phyloP scores from a whole-genome alignment of 2,329 filamentous ascomycete genomes.

The Nigrospora sphaerica region DNA sequence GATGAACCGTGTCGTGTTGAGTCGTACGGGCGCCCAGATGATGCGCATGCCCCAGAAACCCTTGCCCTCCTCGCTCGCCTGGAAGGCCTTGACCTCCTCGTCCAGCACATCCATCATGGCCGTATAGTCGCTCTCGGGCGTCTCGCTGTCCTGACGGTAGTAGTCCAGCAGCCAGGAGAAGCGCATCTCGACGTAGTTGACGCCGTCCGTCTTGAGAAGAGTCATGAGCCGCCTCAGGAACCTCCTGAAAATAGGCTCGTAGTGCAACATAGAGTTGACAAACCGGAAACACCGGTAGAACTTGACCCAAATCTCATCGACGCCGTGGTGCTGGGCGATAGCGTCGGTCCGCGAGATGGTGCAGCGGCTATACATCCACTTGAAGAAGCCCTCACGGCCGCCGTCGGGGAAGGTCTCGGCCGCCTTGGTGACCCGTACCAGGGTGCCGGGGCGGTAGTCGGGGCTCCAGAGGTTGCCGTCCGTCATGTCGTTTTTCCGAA shows the following conservation, averaged over 20 bases:
- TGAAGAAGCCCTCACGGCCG: conserved; percentile 63
- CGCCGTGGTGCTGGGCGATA: conserved; percentile 72
- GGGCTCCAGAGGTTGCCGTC: conserved; percentile 56
- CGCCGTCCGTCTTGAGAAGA: conserved; percentile 70
- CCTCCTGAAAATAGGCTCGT: conserved; percentile 80
- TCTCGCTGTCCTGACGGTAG: conserved; percentile 55
- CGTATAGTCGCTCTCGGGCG: conserved; percentile 58
- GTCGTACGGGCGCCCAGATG: conserved; percentile 76
- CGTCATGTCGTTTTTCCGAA: conserved; percentile 36
- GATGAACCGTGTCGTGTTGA: conserved; percentile 55
- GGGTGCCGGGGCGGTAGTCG: conserved; percentile 51
- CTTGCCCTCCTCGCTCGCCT: conserved; percentile 60
- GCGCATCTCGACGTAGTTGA: conserved; percentile 76
- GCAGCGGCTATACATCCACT: conserved; percentile 69
- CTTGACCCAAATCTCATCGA: conserved; percentile 79
- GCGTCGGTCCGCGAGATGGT: conserved; percentile 67
- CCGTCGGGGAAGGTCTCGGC: conserved; percentile 70
- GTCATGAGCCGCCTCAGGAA: conserved; percentile 68
- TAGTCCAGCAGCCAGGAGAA: conserved; percentile 69
- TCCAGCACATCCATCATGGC: conserved; percentile 66
- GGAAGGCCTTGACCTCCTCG: conserved; percentile 74
- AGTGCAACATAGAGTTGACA: conserved; percentile 69
- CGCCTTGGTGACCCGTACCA: conserved; percentile 52
- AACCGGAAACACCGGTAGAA: conserved; percentile 71
- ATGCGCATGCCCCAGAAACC: conserved; percentile 78